Conservation (phyloP, 179 eudicot genomes). For the Beta macrorhiza region DNA sequence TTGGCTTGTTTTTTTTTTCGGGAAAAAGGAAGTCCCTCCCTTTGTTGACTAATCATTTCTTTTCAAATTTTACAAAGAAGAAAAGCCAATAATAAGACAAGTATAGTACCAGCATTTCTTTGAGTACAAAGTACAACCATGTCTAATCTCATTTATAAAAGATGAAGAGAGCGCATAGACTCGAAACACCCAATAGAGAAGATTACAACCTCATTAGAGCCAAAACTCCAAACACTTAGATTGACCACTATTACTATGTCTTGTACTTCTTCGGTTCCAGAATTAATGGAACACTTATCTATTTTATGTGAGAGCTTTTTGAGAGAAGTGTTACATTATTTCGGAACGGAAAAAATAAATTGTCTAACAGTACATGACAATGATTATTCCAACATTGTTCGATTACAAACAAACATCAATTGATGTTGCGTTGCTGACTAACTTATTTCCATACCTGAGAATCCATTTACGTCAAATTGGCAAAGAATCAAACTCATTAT, state of each 20-base stretch:
- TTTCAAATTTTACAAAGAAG: conserved; percentile 7
- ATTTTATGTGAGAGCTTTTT: no score
- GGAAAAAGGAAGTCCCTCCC: conserved; percentile 18
- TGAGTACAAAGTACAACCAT: background rate
- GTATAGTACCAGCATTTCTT: background rate
- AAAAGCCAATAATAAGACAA: background rate
- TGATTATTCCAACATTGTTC: no score
- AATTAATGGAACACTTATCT: background rate
- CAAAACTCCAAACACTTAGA: background rate
- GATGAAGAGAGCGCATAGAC: background rate
- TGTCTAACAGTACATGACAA: no score
- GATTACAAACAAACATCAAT: no score
- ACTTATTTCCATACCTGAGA: no score
- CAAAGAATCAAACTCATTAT: no score
- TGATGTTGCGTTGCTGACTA: no score
- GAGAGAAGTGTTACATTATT: no score
- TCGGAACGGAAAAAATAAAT: no score
- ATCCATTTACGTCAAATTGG: no score
- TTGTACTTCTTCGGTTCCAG: background rate
- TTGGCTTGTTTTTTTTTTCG: conserved; percentile 15
- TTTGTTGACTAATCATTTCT: conserved; percentile 25
- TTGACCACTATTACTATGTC: background rate
- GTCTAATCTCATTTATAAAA: background rate
- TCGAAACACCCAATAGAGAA: background rate
- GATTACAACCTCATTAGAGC: background rate